A percentile compares a stretch with the other conserved stretches of the same genome.
Evolutionary conservation across 257 asterid species (phyloP).

Genomic region (Pogostemon cablin): DNA sequence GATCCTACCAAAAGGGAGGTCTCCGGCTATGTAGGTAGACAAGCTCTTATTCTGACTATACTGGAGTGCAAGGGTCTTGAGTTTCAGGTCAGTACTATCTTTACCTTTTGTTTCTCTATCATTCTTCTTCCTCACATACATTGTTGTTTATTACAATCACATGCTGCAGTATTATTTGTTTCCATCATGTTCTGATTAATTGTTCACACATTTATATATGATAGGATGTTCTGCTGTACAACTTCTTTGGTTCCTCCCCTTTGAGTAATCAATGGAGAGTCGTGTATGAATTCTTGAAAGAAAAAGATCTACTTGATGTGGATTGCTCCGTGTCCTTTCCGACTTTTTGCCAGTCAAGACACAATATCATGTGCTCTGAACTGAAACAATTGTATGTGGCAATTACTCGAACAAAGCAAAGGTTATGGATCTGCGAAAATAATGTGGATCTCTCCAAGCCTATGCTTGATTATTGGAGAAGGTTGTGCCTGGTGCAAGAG

Average conservation of each 20-base stretch:
- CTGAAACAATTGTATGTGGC: slow-evolving; percentile 66
- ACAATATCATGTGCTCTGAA: slow-evolving; percentile 61
- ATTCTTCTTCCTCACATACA: too few species aligned
- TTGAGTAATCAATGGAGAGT: slow-evolving; percentile 64
- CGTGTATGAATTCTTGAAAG: slow-evolving; percentile 52
- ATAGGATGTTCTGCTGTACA: slow-evolving; percentile 68
- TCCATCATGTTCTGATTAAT: neutral
- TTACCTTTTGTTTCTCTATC: neutral
- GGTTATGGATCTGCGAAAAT: slow-evolving; percentile 68
- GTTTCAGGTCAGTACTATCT: slow-evolving; percentile 49
- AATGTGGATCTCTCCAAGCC: slow-evolving; percentile 52
- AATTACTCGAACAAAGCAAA: slow-evolving; percentile 66
- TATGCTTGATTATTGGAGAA: slow-evolving; percentile 69
- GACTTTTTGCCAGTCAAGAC: slow-evolving; percentile 49
- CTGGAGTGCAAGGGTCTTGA: slow-evolving; percentile 76
- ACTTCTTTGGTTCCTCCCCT: slow-evolving; percentile 70
- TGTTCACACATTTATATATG: slow-evolving; percentile 1
- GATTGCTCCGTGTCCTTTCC: slow-evolving; percentile 41
- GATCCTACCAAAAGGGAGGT: slow-evolving; percentile 48
- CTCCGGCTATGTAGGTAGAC: slow-evolving; percentile 41
- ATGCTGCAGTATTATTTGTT: neutral
- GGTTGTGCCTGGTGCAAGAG: slow-evolving; percentile 51
- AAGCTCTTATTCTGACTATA: slow-evolving; percentile 63
- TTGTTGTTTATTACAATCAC: too few species aligned
- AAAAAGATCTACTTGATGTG: slow-evolving; percentile 39